Evolutionary conservation across 306 rosid genomes (phyloP), one percentile per base, ranked within the genome.

Genomic region (Pachyrhizus erosus): DNA sequence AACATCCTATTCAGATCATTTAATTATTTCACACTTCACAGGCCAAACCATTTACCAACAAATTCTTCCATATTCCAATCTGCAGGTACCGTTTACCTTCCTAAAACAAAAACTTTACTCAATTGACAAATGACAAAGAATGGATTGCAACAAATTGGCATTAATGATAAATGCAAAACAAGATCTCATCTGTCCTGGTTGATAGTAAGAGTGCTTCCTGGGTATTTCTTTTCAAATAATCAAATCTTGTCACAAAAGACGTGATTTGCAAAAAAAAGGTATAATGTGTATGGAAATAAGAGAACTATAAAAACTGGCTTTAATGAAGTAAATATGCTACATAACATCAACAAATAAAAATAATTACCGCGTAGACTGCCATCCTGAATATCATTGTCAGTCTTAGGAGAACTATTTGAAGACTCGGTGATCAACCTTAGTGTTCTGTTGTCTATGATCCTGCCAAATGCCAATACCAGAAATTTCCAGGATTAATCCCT

Each of bases 371-470:
- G 99, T 67, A 96, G 87, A 84, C 1, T 76, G 87, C 82, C 67
- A 45, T 96, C 99, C 79, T 79, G 13, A 62, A 33, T 27, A 31
- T 93, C 93, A 69, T 81, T 91, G 51, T 87, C 92, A 43, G 65
- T 68, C 86, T 80, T 91, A 8, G 93, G 94, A 86, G 98, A 89
- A 51, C 90, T 86, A 77, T 91, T 86, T 9, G 91, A 88, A 45
- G 88, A 31, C 57, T 90, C 94, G 0, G 98, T 96, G 74, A 96
- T 96, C 90, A 96, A 55, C 88, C 89, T 92, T 55, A 96, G 84
- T 6, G 99, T 87, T 83, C 85, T 91, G 87, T 93, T 96, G 91
- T 96, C 99, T 87, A 96, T 96, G 80, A 96, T 89, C 87, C 99
- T 96, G 90, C 75, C 86, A 82, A 69, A 92, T 89, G 88, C 62